Conservation (phyloP, 108 stramenopile genomes). For the Stephanodiscus triporus region DNA sequence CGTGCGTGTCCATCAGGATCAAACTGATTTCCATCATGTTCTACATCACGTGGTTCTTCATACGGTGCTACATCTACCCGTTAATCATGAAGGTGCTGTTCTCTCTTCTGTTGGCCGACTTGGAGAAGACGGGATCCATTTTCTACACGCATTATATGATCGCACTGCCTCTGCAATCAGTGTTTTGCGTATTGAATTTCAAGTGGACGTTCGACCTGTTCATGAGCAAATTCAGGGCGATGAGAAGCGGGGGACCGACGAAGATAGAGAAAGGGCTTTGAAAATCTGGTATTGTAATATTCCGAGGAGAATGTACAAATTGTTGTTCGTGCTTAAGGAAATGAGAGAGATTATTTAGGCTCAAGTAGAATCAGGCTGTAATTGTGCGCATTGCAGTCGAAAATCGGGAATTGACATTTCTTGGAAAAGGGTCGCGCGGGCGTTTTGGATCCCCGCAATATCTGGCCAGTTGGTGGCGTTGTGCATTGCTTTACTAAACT, state of each 20-base stretch:
- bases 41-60: slow-evolving; percentile 76
- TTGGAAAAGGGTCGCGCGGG: too few species aligned
- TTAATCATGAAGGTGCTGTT: slow-evolving; percentile 47
- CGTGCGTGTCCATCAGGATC: slow-evolving; percentile 73
- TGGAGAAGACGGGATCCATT: slow-evolving; percentile 25
- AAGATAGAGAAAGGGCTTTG: slow-evolving; percentile 50
- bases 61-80: slow-evolving; percentile 74
- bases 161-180: slow-evolving; percentile 59
- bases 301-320: background rate
- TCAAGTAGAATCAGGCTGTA: background rate
- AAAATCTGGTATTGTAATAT: background rate
- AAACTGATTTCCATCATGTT: slow-evolving; percentile 82
- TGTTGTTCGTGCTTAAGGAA: background rate
- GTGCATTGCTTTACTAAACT: too few species aligned
- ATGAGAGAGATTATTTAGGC: background rate
- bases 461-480: too few species aligned
- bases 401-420: too few species aligned
- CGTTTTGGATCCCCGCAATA: too few species aligned
- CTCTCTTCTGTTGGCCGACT: slow-evolving; percentile 25
- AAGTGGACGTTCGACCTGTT: slow-evolving; percentile 89
- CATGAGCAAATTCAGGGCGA: slow-evolving; percentile 61
- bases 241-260: slow-evolving; percentile 30
- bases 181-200: slow-evolving; percentile 76
- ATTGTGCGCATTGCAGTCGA: too few species aligned
- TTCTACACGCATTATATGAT: slow-evolving; percentile 42